These are phyloP conservation scores for Pseudozyma hubeiensis DNA, from an alignment of 1,284 basidiomycete species.

Conservation along the genomic window DNA sequence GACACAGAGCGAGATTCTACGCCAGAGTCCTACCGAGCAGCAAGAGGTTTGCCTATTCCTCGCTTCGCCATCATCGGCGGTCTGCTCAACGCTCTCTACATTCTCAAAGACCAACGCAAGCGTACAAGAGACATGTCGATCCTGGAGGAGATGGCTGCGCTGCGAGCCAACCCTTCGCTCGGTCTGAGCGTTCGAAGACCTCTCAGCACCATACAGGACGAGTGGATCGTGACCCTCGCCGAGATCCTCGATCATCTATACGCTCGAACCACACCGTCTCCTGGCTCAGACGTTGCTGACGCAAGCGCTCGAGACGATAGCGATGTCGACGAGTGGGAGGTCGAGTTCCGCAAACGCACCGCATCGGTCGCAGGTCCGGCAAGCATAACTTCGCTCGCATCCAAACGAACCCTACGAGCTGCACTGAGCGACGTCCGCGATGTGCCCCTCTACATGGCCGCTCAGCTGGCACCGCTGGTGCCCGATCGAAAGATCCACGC, in stretches of 20 bases:
- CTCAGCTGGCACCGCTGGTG: constrained; percentile 47
- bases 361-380: constrained; percentile 33
- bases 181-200: constrained; percentile 44
- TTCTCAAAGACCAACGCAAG: constrained; percentile 50
- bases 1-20: constrained; percentile 22
- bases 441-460: constrained; percentile 52
- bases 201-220: constrained; percentile 44
- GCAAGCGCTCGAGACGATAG: neutral
- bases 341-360: constrained; percentile 51
- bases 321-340: constrained; percentile 54
- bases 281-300: neutral
- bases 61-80: constrained; percentile 60
- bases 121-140: constrained; percentile 44
- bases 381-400: constrained; percentile 33
- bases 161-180: constrained; percentile 38
- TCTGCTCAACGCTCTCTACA: constrained; percentile 56
- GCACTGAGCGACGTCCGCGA: constrained; percentile 35
- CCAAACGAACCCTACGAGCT: constrained; percentile 14
- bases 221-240: constrained; percentile 58
- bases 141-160: constrained; percentile 46
- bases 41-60: constrained; percentile 47
- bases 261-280: neutral
- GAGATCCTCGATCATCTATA: constrained; percentile 51
- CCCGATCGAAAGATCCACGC: constrained; percentile 49
- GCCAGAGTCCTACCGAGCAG: constrained; percentile 41